These are phyloP conservation scores for Heritiera littoralis DNA, from an alignment of 345 rosid genomes.

Conservation along the genomic window DNA sequence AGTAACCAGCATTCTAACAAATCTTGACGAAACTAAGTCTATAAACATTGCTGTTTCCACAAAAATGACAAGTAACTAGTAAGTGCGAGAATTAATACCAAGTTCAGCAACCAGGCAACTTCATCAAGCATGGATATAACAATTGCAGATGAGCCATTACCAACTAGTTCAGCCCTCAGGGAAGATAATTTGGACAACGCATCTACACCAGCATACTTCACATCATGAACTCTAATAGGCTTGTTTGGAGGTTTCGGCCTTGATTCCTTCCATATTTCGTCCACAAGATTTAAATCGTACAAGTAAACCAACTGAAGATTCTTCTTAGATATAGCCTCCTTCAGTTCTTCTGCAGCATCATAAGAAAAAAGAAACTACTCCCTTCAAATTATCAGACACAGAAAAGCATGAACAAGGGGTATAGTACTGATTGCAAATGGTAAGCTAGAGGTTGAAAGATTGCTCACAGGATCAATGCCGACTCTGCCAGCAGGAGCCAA, in stretches of 20 bases:
- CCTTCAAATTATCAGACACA: slow-evolving; percentile 65
- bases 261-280: slow-evolving; percentile 85
- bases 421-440: neutral
- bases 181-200: slow-evolving; percentile 66
- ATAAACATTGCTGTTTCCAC: neutral
- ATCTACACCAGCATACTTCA: slow-evolving; percentile 86
- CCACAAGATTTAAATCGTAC: slow-evolving; percentile 74
- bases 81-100: slow-evolving; percentile 47
- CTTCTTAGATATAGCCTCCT: slow-evolving; percentile 72
- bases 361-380: slow-evolving; percentile 97
- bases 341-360: slow-evolving; percentile 93
- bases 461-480: slow-evolving; percentile 93
- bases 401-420: slow-evolving; percentile 17
- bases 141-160: slow-evolving; percentile 74
- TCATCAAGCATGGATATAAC: slow-evolving; percentile 96
- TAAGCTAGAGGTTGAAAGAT: slow-evolving; percentile 32
- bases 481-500: slow-evolving; percentile 85
- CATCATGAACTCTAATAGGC: slow-evolving; percentile 76
- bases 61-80: slow-evolving; percentile 4
- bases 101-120: slow-evolving; percentile 90
- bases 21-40: neutral
- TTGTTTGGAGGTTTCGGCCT: slow-evolving; percentile 81
- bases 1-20: slow-evolving; percentile 19
- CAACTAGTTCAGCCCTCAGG: slow-evolving; percentile 68
- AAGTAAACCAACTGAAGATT: slow-evolving; percentile 80